These are phyloP conservation scores for Colletotrichum eremochloae DNA, from an alignment of 2,329 filamentous ascomycete genomes.

Conservation along the genomic window DNA sequence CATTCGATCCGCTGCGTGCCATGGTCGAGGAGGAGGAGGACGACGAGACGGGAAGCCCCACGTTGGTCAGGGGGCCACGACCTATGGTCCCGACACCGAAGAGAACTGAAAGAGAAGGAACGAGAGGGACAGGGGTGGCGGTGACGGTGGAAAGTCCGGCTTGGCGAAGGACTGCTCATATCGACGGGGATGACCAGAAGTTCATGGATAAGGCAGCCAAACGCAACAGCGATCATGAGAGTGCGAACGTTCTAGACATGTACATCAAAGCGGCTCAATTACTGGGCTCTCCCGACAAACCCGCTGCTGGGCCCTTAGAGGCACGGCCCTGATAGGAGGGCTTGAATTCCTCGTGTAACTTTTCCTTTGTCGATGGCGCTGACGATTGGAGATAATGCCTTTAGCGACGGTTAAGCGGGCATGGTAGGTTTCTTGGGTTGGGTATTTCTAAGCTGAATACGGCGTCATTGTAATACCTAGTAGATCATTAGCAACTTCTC, in stretches of 20 bases:
- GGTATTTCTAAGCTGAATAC: conserved; percentile 1
- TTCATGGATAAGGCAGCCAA: neutral
- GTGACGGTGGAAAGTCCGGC: conserved; percentile 10
- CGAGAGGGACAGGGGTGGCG: neutral
- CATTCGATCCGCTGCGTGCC: conserved; percentile 4
- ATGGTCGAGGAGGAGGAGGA: conserved; percentile 40
- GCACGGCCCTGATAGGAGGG: conserved; percentile 45
- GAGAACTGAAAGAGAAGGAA: conserved; percentile 29
- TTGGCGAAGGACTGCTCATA: neutral
- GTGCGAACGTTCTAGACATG: conserved; percentile 57
- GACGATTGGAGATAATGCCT: neutral
- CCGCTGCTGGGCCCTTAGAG: conserved; percentile 30
- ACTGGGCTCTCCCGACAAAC: conserved; percentile 56
- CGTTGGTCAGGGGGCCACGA: conserved; percentile 18
- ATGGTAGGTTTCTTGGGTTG: neutral
- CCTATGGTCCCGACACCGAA: conserved; percentile 21
- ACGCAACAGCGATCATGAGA: conserved; percentile 45
- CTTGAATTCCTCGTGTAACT: conserved; percentile 44
- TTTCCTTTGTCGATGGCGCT: conserved; percentile 26
- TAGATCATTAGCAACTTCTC: conserved; percentile 12
- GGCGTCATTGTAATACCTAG: conserved; percentile 29
- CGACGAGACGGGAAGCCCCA: conserved; percentile 1
- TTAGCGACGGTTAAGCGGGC: conserved; percentile 16
- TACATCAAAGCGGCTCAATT: conserved; percentile 63
- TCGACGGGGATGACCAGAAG: neutral